Base-by-base conservation (phyloP, 805 yeast species). In the Candida nitratophila region DNA sequence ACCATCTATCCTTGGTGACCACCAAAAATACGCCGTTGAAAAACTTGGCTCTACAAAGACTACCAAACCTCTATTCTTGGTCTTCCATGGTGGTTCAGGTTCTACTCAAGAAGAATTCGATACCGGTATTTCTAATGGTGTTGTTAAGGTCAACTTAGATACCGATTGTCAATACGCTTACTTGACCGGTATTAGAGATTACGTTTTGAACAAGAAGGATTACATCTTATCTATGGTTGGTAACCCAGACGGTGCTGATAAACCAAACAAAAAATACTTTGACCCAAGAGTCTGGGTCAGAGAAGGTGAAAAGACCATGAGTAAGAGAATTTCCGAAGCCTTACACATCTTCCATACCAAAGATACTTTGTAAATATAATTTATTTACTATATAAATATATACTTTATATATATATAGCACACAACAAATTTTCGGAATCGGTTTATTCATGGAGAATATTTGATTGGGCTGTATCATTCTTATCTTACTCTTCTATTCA, bases 221-320 rank as follows among this genome's bases (percentile, higher is more conserved):
- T 93, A 93, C 83, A 69, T 93, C 59, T 58, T 77, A 75, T 52
- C 84, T 46, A 86, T 73, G 73, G 96, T 93, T 62, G 99, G 99
- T 74, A 93, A 93, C 95, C 99, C 99, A 74, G 96, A 91, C 20
- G 99, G 98, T 71, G 91, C 76, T 46, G 98, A 93, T 75, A 86
- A 88, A 80, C 99, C 99, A 76, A 93, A 93, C 91, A 93, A 93
- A 90, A 93, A 93, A 79, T 89, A 75, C 88, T 93, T 88, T 68
- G 99, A 93, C 77, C 99, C 99, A 76, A 91, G 99, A 83, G 98
- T 90, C 73, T 93, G 99, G 99, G 97, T 93, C 57, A 90, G 98
- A 81, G 98, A 91, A 77, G 98, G 99, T 80, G 99, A 93, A 81
- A 89, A 89, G 89, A 89, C 97, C 66, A 91, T 93, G 97, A 57